Base-by-base conservation (phyloP, 2,329 filamentous ascomycete genomes). In the Aaosphaeria pasadenensis region DNA sequence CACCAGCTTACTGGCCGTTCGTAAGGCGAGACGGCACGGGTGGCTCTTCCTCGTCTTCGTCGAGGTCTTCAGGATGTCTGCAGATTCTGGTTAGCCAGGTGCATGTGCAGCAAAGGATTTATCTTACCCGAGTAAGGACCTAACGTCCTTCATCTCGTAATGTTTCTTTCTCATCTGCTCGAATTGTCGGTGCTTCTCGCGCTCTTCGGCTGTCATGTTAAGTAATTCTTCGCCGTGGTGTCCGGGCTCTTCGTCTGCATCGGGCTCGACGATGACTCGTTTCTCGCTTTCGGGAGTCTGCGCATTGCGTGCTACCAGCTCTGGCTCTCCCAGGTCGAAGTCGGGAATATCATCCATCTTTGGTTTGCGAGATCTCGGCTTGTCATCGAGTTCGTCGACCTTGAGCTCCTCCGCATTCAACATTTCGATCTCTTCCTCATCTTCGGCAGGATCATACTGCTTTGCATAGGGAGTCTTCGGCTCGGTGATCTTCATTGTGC, bases 401-500 rank as follows among this genome's bases (percentile, higher is more conserved):
- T 83, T 76, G 51, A 89, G 73, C 30, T 88, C 85, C 47, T 88
- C 80, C 4, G 87, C 84, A 63, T 95, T 86, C 54, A 88, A 72
- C 54, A 77, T 75, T 42, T 72, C 71, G 28, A 82, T 67, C 63
- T 94, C 89, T 32, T 86, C 87, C 44, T 90, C 89, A 55, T 97
- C 92, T 64, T 96, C 90, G 39, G 84, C 71, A 4, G 91, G 91
- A 65, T 97, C 89, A 72, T 96, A 96, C 64, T 91, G 89, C 65
- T 87, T 88, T 33, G 90, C 94, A 69, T 92, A 99, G 4, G 94
- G 94, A 6, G 94, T 99, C 80, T 99, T 99, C 52, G 94, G 94
- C 76, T 99, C 94, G 58, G 91, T 89, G 56, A 99, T 99, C 79
- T 97, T 99, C 94, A 99, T 99, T 50, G 91, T 96, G 53, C 88